These are phyloP conservation scores for Lactarius tabidus DNA, from an alignment of 768 basidiomycete genomes.

Conservation along the genomic window DNA sequence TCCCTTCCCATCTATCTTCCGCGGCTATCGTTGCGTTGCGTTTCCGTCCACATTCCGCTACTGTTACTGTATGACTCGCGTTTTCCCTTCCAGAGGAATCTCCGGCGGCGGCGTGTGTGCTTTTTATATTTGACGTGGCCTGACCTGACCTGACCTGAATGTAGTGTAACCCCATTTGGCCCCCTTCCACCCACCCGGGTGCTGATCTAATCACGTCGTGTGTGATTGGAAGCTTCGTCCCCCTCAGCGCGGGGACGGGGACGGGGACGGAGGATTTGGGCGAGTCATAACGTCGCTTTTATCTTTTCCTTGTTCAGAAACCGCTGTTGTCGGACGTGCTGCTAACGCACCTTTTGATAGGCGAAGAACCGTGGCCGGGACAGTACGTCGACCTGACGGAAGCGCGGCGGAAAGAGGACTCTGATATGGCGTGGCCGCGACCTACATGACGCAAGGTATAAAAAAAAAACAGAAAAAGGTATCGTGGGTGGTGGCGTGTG, in stretches of 20 bases:
- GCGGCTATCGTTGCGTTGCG: background rate
- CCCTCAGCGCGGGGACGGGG: too few relatives aligned
- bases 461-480: background rate
- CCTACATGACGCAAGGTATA: constrained; percentile 41
- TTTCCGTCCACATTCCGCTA: constrained; percentile 8
- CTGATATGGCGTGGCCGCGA: constrained; percentile 67
- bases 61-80: background rate
- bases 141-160: background rate
- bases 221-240: background rate
- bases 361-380: constrained; percentile 65
- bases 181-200: background rate
- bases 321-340: constrained; percentile 10
- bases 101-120: constrained; percentile 10
- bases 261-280: background rate
- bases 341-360: constrained; percentile 35
- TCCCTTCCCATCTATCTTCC: constrained; percentile 6
- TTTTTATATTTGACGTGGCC: constrained; percentile 6
- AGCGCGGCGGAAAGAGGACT: constrained; percentile 49
- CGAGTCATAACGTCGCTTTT: too few relatives aligned
- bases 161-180: constrained; percentile 8
- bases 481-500: background rate
- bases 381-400: constrained; percentile 74
- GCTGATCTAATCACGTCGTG: constrained; percentile 7
- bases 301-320: constrained; percentile 11
- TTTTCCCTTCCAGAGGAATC: background rate